These are phyloP conservation scores for Yarrowia bubula DNA, from an alignment of 805 yeast genomes.

Conservation along the genomic window DNA sequence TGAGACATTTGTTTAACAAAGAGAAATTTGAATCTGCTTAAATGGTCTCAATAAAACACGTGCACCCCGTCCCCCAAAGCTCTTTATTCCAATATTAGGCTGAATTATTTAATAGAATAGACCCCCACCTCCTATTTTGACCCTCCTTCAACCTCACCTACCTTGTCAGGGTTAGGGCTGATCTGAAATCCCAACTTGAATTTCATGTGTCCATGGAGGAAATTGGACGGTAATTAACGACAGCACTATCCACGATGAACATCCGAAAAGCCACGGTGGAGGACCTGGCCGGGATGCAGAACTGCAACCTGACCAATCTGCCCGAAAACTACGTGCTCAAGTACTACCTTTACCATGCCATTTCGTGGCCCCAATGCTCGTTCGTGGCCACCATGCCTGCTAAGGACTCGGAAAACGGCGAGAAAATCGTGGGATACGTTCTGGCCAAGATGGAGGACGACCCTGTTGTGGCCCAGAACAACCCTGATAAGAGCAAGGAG, in stretches of 20 bases:
- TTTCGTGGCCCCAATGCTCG: conserved; percentile 97
- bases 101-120: neutral
- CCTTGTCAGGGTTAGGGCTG: conserved; percentile 4
- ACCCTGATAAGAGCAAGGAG: conserved; percentile 20
- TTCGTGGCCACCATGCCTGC: conserved; percentile 79
- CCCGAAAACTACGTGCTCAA: conserved; percentile 94
- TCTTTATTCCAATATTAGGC: no score
- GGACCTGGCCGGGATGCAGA: conserved; percentile 93
- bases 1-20: no score
- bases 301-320: conserved; percentile 83
- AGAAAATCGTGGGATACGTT: conserved; percentile 92
- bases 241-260: conserved; percentile 47
- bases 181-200: conserved; percentile 16
- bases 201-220: neutral
- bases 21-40: no score
- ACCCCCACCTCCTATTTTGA: neutral
- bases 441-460: conserved; percentile 97
- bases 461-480: conserved; percentile 27
- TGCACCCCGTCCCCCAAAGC: no score
- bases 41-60: no score
- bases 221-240: neutral
- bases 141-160: neutral
- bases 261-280: conserved; percentile 82
- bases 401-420: conserved; percentile 55
- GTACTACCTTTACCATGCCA: conserved; percentile 88